A percentile compares a stretch with the other conserved stretches of the same genome.
phyloP scores from a whole-genome alignment of 2,329 filamentous ascomycete genomes.

The Epicoccum sorghinum region DNA sequence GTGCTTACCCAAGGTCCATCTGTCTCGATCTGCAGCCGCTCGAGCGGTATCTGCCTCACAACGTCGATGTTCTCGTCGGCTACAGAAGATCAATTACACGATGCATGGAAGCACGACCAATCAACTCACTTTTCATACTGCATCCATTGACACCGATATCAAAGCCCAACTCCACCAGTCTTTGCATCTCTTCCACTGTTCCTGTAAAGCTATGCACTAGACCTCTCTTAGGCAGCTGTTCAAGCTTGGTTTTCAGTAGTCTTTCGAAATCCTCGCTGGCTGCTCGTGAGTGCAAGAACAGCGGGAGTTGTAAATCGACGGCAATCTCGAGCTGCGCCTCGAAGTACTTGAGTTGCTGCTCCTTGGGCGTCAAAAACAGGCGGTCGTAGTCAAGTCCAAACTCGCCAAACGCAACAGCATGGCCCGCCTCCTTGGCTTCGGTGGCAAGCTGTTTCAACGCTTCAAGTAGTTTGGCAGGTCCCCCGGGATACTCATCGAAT shows the following conservation, averaged over 20 bases:
- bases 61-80: constrained; percentile 77
- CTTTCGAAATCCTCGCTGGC: constrained; percentile 67
- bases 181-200: constrained; percentile 80
- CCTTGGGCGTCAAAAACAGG: constrained; percentile 78
- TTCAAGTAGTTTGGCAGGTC: constrained; percentile 60
- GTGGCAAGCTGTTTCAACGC: constrained; percentile 70
- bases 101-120: not conserved
- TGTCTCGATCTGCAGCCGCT: constrained; percentile 89
- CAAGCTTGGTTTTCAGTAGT: constrained; percentile 68
- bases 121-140: constrained; percentile 75
- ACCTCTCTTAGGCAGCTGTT: constrained; percentile 73
- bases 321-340: constrained; percentile 81
- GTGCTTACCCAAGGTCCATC: constrained; percentile 81
- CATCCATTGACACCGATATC: constrained; percentile 97
- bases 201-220: constrained; percentile 97
- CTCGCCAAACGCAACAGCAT: constrained; percentile 86
- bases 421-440: constrained; percentile 61
- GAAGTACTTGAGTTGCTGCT: constrained; percentile 84
- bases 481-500: constrained; percentile 70
- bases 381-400: constrained; percentile 97
- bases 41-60: constrained; percentile 77
- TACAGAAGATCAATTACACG: constrained; percentile 13
- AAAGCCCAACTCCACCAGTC: constrained; percentile 79
- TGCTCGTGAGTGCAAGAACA: constrained; percentile 91
- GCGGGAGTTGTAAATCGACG: constrained; percentile 75